Percentiles rank a stretch among this genome's conserved stretches.
These are phyloP conservation scores for Ploettnerulaceae sp. DNA, from an alignment of 2,329 filamentous ascomycete species.

Conservation along the genomic window DNA sequence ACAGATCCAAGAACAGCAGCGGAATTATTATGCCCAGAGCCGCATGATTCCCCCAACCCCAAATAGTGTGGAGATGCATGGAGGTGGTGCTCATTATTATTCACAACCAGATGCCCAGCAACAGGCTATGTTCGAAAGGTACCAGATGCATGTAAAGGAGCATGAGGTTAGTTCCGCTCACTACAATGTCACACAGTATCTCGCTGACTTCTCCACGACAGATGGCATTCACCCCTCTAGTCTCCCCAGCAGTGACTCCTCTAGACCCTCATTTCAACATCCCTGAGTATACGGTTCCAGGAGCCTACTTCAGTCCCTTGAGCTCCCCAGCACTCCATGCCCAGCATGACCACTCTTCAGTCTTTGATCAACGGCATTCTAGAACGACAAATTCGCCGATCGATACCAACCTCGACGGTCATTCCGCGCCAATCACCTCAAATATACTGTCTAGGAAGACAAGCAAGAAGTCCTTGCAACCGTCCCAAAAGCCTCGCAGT, in stretches of 20 bases:
- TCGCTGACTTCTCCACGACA: constrained; percentile 30
- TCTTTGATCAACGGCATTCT: constrained; percentile 37
- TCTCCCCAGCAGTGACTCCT: constrained; percentile 79
- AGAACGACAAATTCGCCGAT: constrained; percentile 34
- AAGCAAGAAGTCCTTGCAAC: constrained; percentile 26
- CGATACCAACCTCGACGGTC: constrained; percentile 29
- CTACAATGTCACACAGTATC: constrained; percentile 8
- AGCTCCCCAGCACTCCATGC: constrained; percentile 77
- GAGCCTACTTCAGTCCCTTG: constrained; percentile 76
- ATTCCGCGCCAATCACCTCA: constrained; percentile 27
- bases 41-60: constrained; percentile 72
- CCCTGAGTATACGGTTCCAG: constrained; percentile 53
- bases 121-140: constrained; percentile 58
- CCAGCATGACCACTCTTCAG: constrained; percentile 50
- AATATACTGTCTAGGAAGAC: constrained; percentile 21
- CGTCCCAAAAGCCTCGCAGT: constrained; percentile 18
- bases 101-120: constrained; percentile 50
- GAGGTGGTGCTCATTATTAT: constrained; percentile 53
- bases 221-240: constrained; percentile 75
- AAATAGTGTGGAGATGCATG: constrained; percentile 71
- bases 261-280: constrained; percentile 63
- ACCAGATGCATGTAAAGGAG: constrained; percentile 58
- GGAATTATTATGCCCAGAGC: constrained; percentile 49
- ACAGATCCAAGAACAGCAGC: constrained; percentile 44
- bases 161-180: constrained; percentile 45